Base-by-base conservation (phyloP, 2,329 filamentous ascomycete species). In the Aspergillus vadensis region DNA sequence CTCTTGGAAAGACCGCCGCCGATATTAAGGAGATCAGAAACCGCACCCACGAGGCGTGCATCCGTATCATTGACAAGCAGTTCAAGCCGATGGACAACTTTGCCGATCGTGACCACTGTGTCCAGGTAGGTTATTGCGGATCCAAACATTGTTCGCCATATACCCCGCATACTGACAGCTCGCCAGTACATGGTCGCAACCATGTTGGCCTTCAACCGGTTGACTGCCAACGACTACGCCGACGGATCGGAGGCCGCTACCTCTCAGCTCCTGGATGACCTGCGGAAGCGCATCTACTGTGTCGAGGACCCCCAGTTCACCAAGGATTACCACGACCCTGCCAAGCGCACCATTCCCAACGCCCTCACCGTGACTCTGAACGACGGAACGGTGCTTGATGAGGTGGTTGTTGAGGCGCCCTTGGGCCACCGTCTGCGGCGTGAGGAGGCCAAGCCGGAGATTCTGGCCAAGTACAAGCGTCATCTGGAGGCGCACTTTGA, bases 21-120 rank as follows among this genome's bases (percentile, higher is more conserved):
- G 94, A 99, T 78, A 96, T 99, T 83, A 94, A 96, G 83, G 85
- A 86, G 63, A 87, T 99, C 72, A 92, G 90, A 70, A 97, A 94
- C 87, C 90, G 95, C 72, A 99, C 95, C 8, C 95, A 99, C 82
- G 95, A 99, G 81, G 95, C 95, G 61, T 98, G 95, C 83, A 87
- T 99, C 76, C 92, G 95, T 73, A 99, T 99, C 81, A 99, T 99
- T 73, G 95, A 99, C 86, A 99, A 99, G 86, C 95, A 99, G 82
- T 96, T 97, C 86, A 98, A 97, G 86, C 89, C 93, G 70, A 96
- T 99, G 91, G 93, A 97, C 84, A 99, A 99, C 88, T 99, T 98
- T 75, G 95, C 95, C 74, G 95, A 99, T 82, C 92, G 95, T 74
- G 95, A 99, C 81, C 95, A 99, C 86, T 99, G 95, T 82, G 94